Conservation (phyloP, 306 rosid species). For the Gynostemma pentaphyllum region DNA sequence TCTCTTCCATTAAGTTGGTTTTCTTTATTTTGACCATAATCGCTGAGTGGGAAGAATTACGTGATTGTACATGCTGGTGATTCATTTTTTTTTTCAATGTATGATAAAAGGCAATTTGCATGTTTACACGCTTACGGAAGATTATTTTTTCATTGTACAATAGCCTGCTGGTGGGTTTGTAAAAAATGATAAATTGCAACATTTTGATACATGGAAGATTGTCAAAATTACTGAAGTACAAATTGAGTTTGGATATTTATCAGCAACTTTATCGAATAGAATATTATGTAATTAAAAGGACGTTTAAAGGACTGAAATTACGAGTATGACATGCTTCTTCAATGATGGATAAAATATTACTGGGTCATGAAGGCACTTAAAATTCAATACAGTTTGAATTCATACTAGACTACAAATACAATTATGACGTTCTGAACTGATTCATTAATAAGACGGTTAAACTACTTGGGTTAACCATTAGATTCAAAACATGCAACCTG, state of each 20-base stretch:
- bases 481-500: not conserved
- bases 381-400: not conserved
- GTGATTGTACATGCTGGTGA: constrained; percentile 32
- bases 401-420: not conserved
- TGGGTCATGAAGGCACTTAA: not conserved
- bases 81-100: constrained; percentile 22
- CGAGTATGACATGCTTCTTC: not conserved
- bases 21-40: constrained; percentile 20
- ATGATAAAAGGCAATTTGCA: constrained; percentile 28
- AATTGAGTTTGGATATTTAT: constrained; percentile 10
- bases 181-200: constrained; percentile 15
- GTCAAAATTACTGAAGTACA: too few relatives aligned
- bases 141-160: constrained; percentile 15
- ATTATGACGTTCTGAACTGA: not conserved
- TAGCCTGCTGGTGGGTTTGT: constrained; percentile 19
- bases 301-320: not conserved
- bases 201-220: not conserved
- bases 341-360: not conserved
- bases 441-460: not conserved
- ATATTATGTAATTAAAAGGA: not conserved
- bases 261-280: not conserved
- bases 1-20: constrained; percentile 18
- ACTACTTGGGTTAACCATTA: not conserved
- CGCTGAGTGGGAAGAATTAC: constrained; percentile 12
- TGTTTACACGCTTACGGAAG: constrained; percentile 17